Base-by-base conservation (phyloP, 1,284 basidiomycete species). In the Cutaneotrichosporon sp. region DNA sequence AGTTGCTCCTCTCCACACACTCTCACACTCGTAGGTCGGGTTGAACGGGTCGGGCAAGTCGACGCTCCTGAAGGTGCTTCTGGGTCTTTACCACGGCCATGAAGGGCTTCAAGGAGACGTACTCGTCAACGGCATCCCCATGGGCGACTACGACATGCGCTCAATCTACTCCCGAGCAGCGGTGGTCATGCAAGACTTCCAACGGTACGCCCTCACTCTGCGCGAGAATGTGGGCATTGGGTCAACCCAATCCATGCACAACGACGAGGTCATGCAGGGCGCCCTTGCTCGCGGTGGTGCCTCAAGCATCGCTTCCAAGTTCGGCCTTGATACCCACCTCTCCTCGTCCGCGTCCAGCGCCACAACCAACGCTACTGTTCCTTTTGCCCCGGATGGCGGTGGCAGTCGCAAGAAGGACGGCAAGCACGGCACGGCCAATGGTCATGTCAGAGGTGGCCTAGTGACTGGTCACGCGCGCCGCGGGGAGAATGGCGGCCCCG, bases 221-320 rank as follows among this genome's bases (percentile, higher is more conserved):
- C 83, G 85, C 64, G 88, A 90, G 69, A 92, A 92, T 69, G 86
- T 91, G 25, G 91, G 90, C 16, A 78, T 92, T 3, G 91, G 91
- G 24, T 84, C 84, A 69, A 83, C 90, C 27, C 46, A 62, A 24
- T 50, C 61, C 34, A 70, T 80, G 51, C 56, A 65, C 22, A 65
- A 73, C 49, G 70, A 74, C 24, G 60, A 62, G 3, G 84, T 85
- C 7, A 81, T 92, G 58, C 81, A 84, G 59, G 78, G 79, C 29
- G 89, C 90, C 9, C 78, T 91, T 42, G 81, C 81, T 47, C 81
- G 89, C 42, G 89, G 87, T 45, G 86, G 88, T 56, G 89, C 88
- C 18, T 84, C 84, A 55, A 59, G 13, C 0, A 59, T 75, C 0
- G 24, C 54, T 6, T 52, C 56, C 4, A 68, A 70, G 53, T 45